Evolutionary conservation across 345 rosid genomes (phyloP), one percentile per base, ranked within the genome.

Genomic region (Psidium friedrichsthalianum): DNA sequence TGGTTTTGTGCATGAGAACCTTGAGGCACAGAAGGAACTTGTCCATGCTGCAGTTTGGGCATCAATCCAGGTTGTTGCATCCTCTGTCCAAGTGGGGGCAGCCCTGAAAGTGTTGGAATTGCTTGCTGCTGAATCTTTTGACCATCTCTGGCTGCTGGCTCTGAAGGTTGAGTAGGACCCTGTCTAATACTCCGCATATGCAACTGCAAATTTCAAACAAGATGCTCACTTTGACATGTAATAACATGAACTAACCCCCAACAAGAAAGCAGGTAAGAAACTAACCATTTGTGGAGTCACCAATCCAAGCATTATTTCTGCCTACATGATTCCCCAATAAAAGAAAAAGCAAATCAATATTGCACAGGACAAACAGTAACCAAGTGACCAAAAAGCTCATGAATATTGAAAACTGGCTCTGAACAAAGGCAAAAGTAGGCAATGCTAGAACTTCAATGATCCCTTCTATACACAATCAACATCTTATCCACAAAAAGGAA

Each of bases 281-380:
- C 85, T 64, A 52, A 97, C 98, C 90, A 91, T 92, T 95, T 95
- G 94, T 53, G 95, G 93, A 64, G 94, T 85, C 85, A 93, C 98
- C 93, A 94, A 87, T 88, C 94, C 97, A 81, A 95, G 94, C 96
- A 95, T 93, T 91, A 95, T 92, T 83, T 97, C 98, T 9, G 95
- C 98, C 98, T 97, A 90, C 74, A 91, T 15, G 10, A 64, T 8
- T 56, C 58, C 58, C 58, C 58, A 54, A 56, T 14, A 36, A 9
- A 53, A 83, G 54, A n/a, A 85, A 55, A 55, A 49, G 51, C 36
- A 69, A 76, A 61, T 58, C 51, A 69, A 40, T 47, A 84, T 57
- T 24, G 61, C 42, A 59, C 47, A 61, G 74, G 74, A 61, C 15
- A 10, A 32, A 14, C 42, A 82, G 44, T 51, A 55, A 55, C 8